Conservation (phyloP, 1,284 basidiomycete species). For the Heterobasidion occidentale region DNA sequence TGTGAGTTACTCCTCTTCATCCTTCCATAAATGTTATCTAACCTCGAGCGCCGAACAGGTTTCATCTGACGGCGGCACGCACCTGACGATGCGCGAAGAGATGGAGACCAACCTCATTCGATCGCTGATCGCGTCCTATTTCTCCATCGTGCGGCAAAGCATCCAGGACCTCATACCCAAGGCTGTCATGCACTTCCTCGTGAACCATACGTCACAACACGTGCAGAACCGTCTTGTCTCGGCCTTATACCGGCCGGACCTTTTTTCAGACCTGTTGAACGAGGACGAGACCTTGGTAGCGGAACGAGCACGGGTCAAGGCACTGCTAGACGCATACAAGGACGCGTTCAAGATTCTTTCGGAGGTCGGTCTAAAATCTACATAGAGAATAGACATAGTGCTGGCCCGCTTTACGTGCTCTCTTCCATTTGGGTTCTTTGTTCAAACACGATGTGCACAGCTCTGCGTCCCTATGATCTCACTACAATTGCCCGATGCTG, state of each 20-base stretch:
- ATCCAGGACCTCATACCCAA: conserved; percentile 98
- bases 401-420: neutral
- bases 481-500: too few species aligned
- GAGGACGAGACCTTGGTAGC: conserved; percentile 95
- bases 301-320: conserved; percentile 91
- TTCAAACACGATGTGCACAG: neutral
- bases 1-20: conserved; percentile 40
- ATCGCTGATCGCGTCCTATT: conserved; percentile 92
- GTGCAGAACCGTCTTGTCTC: conserved; percentile 96
- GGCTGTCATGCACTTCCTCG: conserved; percentile 92
- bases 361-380: conserved; percentile 66
- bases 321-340: conserved; percentile 92
- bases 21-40: neutral
- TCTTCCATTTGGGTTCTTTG: neutral
- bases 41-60: conserved; percentile 26
- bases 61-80: conserved; percentile 46
- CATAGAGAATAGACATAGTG: conserved; percentile 25
- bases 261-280: conserved; percentile 83
- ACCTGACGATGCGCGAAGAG: conserved; percentile 78
- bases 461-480: too few species aligned
- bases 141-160: conserved; percentile 91
- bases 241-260: conserved; percentile 86
- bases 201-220: conserved; percentile 93
- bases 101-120: conserved; percentile 96
- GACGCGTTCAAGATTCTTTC: conserved; percentile 90